phyloP scores from a whole-genome alignment of 768 basidiomycete genomes.

The Suillus hirtellus region DNA sequence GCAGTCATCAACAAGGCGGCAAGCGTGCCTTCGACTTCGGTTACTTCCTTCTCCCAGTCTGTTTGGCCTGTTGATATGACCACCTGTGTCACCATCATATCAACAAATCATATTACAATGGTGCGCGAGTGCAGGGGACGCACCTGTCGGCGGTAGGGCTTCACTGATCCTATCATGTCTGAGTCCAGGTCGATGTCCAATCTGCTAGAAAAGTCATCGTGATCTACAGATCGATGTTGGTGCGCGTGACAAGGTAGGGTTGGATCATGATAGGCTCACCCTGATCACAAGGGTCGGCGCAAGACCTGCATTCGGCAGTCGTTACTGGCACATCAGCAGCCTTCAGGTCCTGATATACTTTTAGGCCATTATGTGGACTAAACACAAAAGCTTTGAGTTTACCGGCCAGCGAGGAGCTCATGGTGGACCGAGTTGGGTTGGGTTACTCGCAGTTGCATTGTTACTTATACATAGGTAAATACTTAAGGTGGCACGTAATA shows the following conservation, averaged over 20 bases:
- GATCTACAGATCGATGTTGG: slow-evolving; percentile 44
- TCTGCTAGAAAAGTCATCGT: slow-evolving; percentile 70
- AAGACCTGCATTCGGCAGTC: slow-evolving; percentile 67
- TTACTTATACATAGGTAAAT: background rate
- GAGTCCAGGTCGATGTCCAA: slow-evolving; percentile 80
- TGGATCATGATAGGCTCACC: slow-evolving; percentile 37
- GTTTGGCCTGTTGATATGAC: slow-evolving; percentile 88
- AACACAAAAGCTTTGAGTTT: slow-evolving; percentile 26
- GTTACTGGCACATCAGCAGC: slow-evolving; percentile 65
- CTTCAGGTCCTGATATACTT: slow-evolving; percentile 51
- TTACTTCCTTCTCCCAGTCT: slow-evolving; percentile 86
- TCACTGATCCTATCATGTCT: slow-evolving; percentile 83
- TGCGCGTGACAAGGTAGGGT: slow-evolving; percentile 32
- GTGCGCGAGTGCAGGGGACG: slow-evolving; percentile 13
- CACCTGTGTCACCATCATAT: slow-evolving; percentile 45
- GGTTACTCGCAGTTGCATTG: background rate
- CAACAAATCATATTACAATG: slow-evolving; percentile 4
- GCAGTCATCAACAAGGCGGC: slow-evolving; percentile 52
- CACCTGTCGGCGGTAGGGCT: slow-evolving; percentile 83
- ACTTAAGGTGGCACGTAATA: too few species aligned
- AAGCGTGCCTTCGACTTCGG: slow-evolving; percentile 67
- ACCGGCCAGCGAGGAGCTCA: slow-evolving; percentile 24
- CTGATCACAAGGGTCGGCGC: slow-evolving; percentile 76
- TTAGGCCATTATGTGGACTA: slow-evolving; percentile 33
- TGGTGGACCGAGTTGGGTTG: slow-evolving; percentile 7